These are phyloP conservation scores for Penicillium decumbens DNA, from an alignment of 2,329 filamentous ascomycete species.

Conservation along the genomic window DNA sequence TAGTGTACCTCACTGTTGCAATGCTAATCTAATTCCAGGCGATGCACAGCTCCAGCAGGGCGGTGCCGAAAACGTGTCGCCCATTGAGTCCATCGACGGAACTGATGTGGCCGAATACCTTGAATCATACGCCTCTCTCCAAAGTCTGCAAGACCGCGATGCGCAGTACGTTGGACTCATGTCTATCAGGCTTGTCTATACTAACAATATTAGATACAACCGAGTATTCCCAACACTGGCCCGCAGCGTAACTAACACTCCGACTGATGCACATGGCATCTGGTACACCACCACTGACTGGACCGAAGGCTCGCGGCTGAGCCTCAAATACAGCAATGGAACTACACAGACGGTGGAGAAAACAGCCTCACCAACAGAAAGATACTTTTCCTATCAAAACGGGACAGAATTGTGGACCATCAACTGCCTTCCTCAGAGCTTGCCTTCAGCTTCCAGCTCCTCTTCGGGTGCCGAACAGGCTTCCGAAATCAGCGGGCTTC, in stretches of 20 bases:
- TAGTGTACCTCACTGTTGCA: neutral
- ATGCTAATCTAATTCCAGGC: constrained; percentile 10
- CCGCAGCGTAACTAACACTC: constrained; percentile 19
- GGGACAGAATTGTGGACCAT: constrained; percentile 18
- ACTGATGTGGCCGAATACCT: constrained; percentile 46
- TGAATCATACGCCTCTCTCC: constrained; percentile 45
- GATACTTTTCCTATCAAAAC: constrained; percentile 19
- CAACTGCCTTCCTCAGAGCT: constrained; percentile 19
- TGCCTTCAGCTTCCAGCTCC: constrained; percentile 7
- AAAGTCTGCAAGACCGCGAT: constrained; percentile 54
- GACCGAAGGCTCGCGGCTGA: constrained; percentile 18
- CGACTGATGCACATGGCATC: constrained; percentile 14
- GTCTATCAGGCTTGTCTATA: no score
- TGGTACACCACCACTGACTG: constrained; percentile 20
- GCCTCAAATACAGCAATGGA: constrained; percentile 20
- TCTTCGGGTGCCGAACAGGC: constrained; percentile 16
- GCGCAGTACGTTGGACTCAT: constrained; percentile 41
- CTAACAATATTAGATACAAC: constrained; percentile 8
- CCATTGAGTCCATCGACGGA: constrained; percentile 56
- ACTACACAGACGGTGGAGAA: constrained; percentile 16
- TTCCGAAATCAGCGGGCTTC: constrained; percentile 16
- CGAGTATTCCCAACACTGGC: constrained; percentile 21
- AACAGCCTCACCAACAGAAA: constrained; percentile 17
- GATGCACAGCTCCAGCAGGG: constrained; percentile 14
- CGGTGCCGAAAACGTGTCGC: constrained; percentile 40